A percentile compares a stretch with the other conserved stretches of the same genome.
phyloP scores from a whole-genome alignment of 2,329 filamentous ascomycete species.

The Xylariales sp. region DNA sequence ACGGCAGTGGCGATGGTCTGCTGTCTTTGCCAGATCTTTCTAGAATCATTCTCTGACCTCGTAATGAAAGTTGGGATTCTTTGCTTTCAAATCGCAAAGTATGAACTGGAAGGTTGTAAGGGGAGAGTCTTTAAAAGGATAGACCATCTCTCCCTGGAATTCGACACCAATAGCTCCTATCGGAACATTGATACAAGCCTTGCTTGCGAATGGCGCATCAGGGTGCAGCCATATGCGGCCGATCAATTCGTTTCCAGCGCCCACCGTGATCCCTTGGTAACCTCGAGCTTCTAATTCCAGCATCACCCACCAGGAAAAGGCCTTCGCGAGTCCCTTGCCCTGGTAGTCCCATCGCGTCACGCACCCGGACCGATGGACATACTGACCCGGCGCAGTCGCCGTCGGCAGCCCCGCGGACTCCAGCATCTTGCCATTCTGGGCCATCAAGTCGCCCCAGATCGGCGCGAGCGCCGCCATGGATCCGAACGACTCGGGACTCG shows the following conservation, averaged over 20 bases:
- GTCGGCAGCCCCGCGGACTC: constrained; percentile 7
- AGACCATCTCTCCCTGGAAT: neutral
- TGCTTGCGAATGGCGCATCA: constrained; percentile 2
- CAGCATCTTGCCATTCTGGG: neutral
- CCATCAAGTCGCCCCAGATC: constrained; percentile 4
- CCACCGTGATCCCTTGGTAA: neutral
- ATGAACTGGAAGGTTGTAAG: neutral
- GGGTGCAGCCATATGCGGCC: neutral
- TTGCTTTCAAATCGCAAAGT: neutral
- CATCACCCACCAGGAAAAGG: constrained; percentile 1
- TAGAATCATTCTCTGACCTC: neutral
- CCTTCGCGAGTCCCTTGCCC: constrained; percentile 12
- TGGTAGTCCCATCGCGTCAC: constrained; percentile 14
- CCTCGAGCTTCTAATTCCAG: neutral
- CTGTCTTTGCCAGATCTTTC: too few species aligned
- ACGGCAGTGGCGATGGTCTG: too few species aligned
- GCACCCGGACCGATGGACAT: constrained; percentile 15
- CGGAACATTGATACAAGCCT: neutral
- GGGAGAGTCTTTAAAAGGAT: neutral
- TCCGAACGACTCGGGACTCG: constrained; percentile 5
- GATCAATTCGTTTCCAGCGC: neutral
- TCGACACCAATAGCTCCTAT: neutral
- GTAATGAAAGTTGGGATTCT: neutral
- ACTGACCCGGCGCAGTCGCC: constrained; percentile 13
- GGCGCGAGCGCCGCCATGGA: constrained; percentile 9